These are phyloP conservation scores for Xylariaceae sp. DNA, from an alignment of 2,329 filamentous ascomycete genomes.

Conservation along the genomic window DNA sequence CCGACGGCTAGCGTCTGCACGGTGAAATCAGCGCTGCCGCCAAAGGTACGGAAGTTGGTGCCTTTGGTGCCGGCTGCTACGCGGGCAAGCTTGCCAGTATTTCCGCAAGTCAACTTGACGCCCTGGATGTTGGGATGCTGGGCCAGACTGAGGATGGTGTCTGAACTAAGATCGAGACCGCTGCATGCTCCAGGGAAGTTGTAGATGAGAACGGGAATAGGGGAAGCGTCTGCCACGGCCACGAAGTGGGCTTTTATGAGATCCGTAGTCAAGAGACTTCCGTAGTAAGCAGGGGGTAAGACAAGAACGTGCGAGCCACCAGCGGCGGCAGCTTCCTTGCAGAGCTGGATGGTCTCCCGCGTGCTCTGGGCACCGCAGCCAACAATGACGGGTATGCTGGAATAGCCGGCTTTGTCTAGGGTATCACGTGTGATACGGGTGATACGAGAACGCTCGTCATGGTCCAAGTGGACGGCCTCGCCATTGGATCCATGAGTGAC, in stretches of 20 bases:
- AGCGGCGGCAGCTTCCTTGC: constrained; percentile 50
- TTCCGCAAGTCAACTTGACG: constrained; percentile 50
- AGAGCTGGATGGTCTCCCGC: constrained; percentile 55
- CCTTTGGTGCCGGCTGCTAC: constrained; percentile 38
- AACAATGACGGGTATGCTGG: constrained; percentile 56
- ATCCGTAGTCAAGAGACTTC: constrained; percentile 53
- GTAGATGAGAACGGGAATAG: constrained; percentile 63
- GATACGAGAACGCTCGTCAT: constrained; percentile 57
- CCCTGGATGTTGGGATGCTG: constrained; percentile 46
- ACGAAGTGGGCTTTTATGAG: constrained; percentile 59
- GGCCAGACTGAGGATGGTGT: constrained; percentile 51
- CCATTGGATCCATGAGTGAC: constrained; percentile 69
- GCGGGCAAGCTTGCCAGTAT: constrained; percentile 45
- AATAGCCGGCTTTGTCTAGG: constrained; percentile 52
- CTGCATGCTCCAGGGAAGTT: constrained; percentile 65
- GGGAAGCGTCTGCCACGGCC: constrained; percentile 53
- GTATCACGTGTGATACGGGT: constrained; percentile 55
- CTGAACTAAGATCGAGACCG: constrained; percentile 63
- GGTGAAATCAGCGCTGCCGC: constrained; percentile 60
- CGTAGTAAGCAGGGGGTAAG: constrained; percentile 59
- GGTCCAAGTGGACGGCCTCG: constrained; percentile 64
- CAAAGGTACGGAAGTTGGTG: constrained; percentile 55
- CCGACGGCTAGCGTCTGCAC: constrained; percentile 57
- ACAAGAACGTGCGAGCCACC: constrained; percentile 59
- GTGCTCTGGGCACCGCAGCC: constrained; percentile 58